These are phyloP conservation scores for Pichia sp. DNA, from an alignment of 1,139 yeast genomes.

Conservation along the genomic window DNA sequence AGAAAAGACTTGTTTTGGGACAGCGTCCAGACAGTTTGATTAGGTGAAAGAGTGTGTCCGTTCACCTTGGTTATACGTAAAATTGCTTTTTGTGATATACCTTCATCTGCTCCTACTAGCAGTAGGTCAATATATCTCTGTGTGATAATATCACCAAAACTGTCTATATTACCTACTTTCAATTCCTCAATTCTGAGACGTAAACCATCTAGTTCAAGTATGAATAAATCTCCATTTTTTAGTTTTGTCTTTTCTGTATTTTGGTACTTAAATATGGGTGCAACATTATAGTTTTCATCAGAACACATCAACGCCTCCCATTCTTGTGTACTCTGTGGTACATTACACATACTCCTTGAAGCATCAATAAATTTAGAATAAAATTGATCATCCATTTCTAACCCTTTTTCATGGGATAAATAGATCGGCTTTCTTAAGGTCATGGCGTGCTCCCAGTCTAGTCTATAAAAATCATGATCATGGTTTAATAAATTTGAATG, in stretches of 20 bases:
- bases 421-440: constrained; percentile 20
- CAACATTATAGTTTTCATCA: constrained; percentile 5
- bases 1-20: background rate
- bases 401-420: constrained; percentile 1
- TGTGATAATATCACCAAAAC: background rate
- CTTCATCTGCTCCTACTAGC: background rate
- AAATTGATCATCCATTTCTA: constrained; percentile 18
- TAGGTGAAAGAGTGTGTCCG: background rate
- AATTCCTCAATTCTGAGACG: background rate
- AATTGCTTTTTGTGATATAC: background rate
- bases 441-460: constrained; percentile 28
- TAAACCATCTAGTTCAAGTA: constrained; percentile 1
- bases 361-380: constrained; percentile 17
- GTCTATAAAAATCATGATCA: constrained; percentile 20
- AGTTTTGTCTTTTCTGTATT: background rate
- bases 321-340: constrained; percentile 16
- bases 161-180: background rate
- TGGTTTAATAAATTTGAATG: constrained; percentile 13
- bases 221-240: constrained; percentile 8
- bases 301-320: constrained; percentile 23
- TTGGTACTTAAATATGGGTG: constrained; percentile 7
- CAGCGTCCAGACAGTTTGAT: background rate
- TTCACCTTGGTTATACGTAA: background rate
- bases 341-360: constrained; percentile 14
- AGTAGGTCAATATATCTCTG: background rate